Evolutionary conservation across 768 basidiomycete species (phyloP).

Genomic region (Cyclocybe aegerita): DNA sequence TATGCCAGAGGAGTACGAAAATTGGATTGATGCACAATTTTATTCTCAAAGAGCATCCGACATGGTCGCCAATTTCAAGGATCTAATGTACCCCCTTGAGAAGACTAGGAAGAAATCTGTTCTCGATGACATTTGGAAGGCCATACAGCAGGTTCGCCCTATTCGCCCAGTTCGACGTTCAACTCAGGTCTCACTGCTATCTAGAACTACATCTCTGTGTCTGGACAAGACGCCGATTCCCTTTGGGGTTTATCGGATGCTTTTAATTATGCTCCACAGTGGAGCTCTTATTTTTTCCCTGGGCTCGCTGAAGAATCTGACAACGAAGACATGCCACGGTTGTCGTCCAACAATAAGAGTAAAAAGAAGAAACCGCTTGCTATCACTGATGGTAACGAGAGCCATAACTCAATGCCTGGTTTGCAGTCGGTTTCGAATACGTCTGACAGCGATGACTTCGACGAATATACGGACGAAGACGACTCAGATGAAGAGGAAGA

Average conservation of each 20-base stretch:
- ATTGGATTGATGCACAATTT: slow-evolving; percentile 70
- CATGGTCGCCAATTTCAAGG: slow-evolving; percentile 48
- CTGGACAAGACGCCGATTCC: slow-evolving; percentile 56
- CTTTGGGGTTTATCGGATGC: slow-evolving; percentile 64
- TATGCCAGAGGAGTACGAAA: slow-evolving; percentile 61
- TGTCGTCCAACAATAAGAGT: slow-evolving; percentile 21
- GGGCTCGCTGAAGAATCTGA: slow-evolving; percentile 25
- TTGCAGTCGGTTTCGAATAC: slow-evolving; percentile 68
- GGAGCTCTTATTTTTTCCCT: slow-evolving; percentile 47
- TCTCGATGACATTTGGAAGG: slow-evolving; percentile 65
- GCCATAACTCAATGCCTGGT: slow-evolving; percentile 61
- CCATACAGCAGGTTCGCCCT: slow-evolving; percentile 53
- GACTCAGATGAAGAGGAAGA: slow-evolving; percentile 36
- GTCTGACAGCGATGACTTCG: slow-evolving; percentile 44
- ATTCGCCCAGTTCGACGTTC: background rate
- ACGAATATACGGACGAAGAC: slow-evolving; percentile 26
- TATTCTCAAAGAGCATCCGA: slow-evolving; percentile 59
- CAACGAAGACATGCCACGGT: slow-evolving; percentile 21
- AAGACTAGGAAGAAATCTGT: slow-evolving; percentile 48
- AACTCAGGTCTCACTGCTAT: background rate
- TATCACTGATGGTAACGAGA: slow-evolving; percentile 47
- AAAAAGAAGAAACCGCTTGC: slow-evolving; percentile 44
- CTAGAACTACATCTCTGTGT: slow-evolving; percentile 58
- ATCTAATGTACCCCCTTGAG: slow-evolving; percentile 57
- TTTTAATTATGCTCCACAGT: slow-evolving; percentile 54